phyloP scores from a whole-genome alignment of 2,329 filamentous ascomycete species.

The Trichoderma sp. region DNA sequence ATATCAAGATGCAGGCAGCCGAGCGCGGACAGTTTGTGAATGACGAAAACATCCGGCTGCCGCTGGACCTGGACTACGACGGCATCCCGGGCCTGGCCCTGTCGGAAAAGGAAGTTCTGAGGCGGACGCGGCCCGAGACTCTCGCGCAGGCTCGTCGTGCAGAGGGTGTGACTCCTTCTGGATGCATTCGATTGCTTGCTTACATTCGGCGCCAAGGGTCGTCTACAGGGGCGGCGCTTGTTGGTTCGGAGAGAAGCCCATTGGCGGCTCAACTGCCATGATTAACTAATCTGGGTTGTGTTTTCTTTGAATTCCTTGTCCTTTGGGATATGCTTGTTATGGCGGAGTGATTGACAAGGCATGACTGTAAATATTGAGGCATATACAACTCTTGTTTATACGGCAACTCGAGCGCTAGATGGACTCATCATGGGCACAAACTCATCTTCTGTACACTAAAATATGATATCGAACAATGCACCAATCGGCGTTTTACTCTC shows the following conservation, averaged over 20 bases:
- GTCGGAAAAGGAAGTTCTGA: constrained; percentile 75
- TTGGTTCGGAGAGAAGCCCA: neutral
- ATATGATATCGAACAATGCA: neutral
- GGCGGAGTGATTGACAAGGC: neutral
- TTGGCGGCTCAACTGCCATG: constrained; percentile 4
- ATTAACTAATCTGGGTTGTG: neutral
- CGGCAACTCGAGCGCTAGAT: neutral
- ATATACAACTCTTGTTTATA: neutral
- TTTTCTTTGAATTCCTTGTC: neutral
- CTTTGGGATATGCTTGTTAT: neutral
- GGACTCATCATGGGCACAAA: neutral
- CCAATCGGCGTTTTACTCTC: neutral
- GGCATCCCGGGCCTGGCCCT: constrained; percentile 73
- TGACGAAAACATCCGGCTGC: constrained; percentile 76
- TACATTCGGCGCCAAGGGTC: constrained; percentile 54
- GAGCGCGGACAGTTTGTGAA: constrained; percentile 69
- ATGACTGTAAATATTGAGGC: neutral
- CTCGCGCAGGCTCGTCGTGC: constrained; percentile 86
- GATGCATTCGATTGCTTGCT: constrained; percentile 62
- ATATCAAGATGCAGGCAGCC: constrained; percentile 72
- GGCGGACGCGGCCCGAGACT: constrained; percentile 74
- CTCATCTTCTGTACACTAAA: neutral
- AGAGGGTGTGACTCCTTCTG: constrained; percentile 73
- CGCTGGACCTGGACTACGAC: constrained; percentile 76
- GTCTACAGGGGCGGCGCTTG: neutral